Conservation (phyloP, 805 yeast species). For the Tetrapisispora nanseiensis region DNA sequence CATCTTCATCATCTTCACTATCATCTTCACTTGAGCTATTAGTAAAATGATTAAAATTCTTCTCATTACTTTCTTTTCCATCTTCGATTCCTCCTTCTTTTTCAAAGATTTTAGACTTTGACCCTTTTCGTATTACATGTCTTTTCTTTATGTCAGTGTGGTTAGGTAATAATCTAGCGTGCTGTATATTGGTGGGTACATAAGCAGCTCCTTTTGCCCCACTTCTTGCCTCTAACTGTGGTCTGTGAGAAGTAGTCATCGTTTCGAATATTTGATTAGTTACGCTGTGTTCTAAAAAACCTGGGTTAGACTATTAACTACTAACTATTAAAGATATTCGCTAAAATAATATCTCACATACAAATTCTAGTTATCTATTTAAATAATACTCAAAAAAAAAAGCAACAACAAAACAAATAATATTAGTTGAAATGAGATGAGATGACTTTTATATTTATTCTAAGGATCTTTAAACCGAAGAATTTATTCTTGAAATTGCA, state of each 20-base stretch:
- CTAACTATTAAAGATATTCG: too few relatives aligned
- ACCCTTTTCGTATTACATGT: background rate
- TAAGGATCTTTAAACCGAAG: background rate
- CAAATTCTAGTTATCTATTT: too few relatives aligned
- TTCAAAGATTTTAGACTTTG: conserved; percentile 2
- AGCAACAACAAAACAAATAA: too few relatives aligned
- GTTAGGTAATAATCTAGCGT: conserved; percentile 45
- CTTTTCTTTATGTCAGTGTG: conserved; percentile 39
- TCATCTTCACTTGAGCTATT: too few relatives aligned
- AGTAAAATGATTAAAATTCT: too few relatives aligned
- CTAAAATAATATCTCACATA: too few relatives aligned
- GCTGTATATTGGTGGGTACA: conserved; percentile 38
- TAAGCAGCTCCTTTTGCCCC: conserved; percentile 34
- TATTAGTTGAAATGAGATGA: too few relatives aligned
- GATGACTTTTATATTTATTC: too few relatives aligned
- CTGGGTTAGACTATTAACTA: too few relatives aligned
- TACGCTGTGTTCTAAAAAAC: too few relatives aligned
- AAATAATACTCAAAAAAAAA: too few relatives aligned
- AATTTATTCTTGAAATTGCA: too few relatives aligned
- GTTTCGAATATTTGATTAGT: background rate
- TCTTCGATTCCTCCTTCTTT: conserved; percentile 1
- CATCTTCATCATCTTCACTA: conserved; percentile 19
- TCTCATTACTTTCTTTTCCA: conserved; percentile 10
- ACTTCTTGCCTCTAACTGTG: conserved; percentile 58
- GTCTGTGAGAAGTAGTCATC: conserved; percentile 65